Conservation (phyloP, 2,329 filamentous ascomycete genomes). For the Penicillium sp. region DNA sequence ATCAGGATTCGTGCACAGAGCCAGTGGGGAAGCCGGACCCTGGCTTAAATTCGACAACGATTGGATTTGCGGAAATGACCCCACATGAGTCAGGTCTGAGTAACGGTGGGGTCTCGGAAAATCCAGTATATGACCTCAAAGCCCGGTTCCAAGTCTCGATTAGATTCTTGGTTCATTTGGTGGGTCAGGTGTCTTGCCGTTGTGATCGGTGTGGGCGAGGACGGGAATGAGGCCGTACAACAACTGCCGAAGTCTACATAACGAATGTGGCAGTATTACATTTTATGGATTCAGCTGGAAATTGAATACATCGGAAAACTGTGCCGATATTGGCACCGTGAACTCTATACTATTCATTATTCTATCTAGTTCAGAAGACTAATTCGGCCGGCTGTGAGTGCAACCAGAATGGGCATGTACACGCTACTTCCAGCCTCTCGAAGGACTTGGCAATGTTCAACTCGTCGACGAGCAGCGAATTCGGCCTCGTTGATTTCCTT, state of each 20-base stretch:
- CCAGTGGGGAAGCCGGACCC: conserved; percentile 1
- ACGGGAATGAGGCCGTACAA: conserved; percentile 1
- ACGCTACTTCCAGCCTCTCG: conserved; percentile 29
- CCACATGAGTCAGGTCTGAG: conserved; percentile 37
- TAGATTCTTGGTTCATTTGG: background rate
- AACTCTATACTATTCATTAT: background rate
- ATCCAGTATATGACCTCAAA: background rate
- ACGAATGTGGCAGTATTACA: background rate
- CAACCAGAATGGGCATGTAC: conserved; percentile 33
- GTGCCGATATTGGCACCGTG: background rate
- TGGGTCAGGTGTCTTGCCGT: background rate
- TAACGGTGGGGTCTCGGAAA: conserved; percentile 19
- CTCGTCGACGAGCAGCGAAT: conserved; percentile 35
- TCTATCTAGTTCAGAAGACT: conserved; percentile 42
- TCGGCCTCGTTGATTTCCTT: conserved; percentile 33
- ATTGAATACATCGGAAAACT: background rate
- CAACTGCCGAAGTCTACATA: conserved; percentile 13
- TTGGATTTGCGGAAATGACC: conserved; percentile 14
- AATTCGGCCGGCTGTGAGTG: conserved; percentile 42
- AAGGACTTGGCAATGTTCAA: conserved; percentile 31
- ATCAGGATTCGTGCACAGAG: background rate
- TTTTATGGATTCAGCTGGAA: background rate
- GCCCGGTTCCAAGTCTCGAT: background rate
- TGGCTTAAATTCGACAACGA: conserved; percentile 2
- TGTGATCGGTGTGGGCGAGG: background rate